Conservation (phyloP, 169 alveolate genomes). For the Plasmodium gonderi region DNA sequence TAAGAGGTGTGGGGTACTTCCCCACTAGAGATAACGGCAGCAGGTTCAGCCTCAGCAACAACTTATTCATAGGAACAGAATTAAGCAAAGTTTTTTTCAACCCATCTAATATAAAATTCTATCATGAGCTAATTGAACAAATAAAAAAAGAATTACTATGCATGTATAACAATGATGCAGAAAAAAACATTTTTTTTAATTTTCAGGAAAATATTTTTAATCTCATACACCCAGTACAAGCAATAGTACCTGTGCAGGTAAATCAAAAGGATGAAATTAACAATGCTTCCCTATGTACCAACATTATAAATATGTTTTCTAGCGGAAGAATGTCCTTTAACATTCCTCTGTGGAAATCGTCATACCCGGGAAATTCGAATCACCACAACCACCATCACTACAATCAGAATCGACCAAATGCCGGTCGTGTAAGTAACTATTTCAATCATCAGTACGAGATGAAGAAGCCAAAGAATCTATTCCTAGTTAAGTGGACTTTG, state of each 20-base stretch:
- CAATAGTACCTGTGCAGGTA: conserved; percentile 20
- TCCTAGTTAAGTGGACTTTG: conserved; percentile 28
- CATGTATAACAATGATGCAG: conserved; percentile 17
- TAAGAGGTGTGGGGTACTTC: not conserved
- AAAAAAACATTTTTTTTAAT: not conserved
- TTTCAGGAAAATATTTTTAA: not conserved
- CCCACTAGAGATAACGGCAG: not conserved
- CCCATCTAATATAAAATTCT: not conserved
- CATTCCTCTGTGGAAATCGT: not conserved
- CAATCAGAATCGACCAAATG: not conserved
- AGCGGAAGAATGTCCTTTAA: conserved; percentile 7
- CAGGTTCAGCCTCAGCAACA: not conserved
- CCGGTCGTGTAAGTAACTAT: conserved; percentile 1
- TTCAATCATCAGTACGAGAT: conserved; percentile 27
- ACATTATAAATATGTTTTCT: conserved; percentile 27
- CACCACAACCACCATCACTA: too few relatives aligned
- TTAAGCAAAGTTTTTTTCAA: not conserved
- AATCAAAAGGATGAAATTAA: conserved; percentile 32
- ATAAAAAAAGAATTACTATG: conserved; percentile 2
- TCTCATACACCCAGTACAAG: conserved; percentile 5
- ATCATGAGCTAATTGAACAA: not conserved
- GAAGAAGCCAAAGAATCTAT: conserved; percentile 33
- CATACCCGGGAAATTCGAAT: not conserved
- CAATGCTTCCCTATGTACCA: conserved; percentile 16
- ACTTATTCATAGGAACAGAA: not conserved